Evolutionary conservation across 129 eudicot genomes (phyloP), one percentile per base, ranked within the genome.

Genomic region (Artemisia tridentata): DNA sequence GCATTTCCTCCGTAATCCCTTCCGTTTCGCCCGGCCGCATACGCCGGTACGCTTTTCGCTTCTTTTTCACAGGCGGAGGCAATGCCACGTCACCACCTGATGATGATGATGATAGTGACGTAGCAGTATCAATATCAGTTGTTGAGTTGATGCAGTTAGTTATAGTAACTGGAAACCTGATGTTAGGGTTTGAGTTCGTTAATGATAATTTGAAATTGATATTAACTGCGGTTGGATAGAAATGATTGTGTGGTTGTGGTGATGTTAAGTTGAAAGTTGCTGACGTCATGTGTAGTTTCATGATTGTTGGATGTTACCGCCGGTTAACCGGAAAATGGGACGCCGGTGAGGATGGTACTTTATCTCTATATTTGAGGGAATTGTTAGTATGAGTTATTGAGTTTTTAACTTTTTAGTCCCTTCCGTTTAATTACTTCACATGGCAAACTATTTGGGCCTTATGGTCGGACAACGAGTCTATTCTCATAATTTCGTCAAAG

Each of bases 1-100:
- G 84, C 98, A 93, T 83, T 78, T 93, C 98, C 80, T 87, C 98
- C 5, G 88, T 82, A 52, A 93, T 93, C 3, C 98, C 98, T 45
- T 82, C 48, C 29, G 72, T 73, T 74, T 93, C 96, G 1, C 98
- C 98, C 0, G 98, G 98, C 72, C 79, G 83, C 68, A 38, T 79
- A 74, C 82, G 85, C 72, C 97, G 74, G 57, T 87, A 89, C 84
- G 82, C 75, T 75, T 68, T 68, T 63, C 83, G 79, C 74, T 53
- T 77, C 85, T 68, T 78, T 64, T 58, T 73, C 45, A 84, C 56
- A 20, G 89, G 83, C 54, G 86, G 86, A 46, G 84, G 85, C 27
- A 41, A 1, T 5, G 70, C 34, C 27, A 55, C 23, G 5, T 77
- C 76, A 18, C 64, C 72, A 11, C 47, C 21, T 11, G 69, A 3